Percentiles rank a stretch among this genome's conserved stretches.
Evolutionary conservation across 345 rosid species (phyloP).

Genomic region (Cardiospermum halicacabum): DNA sequence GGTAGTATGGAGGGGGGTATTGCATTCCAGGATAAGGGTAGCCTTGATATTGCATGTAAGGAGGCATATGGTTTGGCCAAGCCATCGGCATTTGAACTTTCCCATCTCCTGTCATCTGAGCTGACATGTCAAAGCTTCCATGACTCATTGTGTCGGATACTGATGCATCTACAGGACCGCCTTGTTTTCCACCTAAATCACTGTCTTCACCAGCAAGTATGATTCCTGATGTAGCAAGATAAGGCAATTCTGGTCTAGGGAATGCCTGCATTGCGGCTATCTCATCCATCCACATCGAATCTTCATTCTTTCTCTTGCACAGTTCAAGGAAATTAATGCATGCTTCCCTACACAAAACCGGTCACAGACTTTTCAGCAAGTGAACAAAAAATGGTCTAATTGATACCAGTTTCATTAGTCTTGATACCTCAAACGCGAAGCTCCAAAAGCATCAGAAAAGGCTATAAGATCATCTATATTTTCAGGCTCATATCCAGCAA

Average conservation of each 20-base stretch:
- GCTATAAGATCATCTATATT: slow-evolving; percentile 65
- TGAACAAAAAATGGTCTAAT: neutral
- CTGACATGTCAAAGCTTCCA: slow-evolving; percentile 48
- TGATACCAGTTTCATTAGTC: neutral
- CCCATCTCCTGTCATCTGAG: slow-evolving; percentile 28
- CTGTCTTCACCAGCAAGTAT: slow-evolving; percentile 71
- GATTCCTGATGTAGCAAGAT: slow-evolving; percentile 74
- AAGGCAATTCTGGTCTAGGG: slow-evolving; percentile 68
- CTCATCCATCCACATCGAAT: slow-evolving; percentile 90
- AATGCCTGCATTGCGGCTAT: slow-evolving; percentile 87
- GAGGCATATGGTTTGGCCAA: slow-evolving; percentile 80
- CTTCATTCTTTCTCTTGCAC: slow-evolving; percentile 96
- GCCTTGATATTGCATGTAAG: slow-evolving; percentile 68
- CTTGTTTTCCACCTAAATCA: slow-evolving; percentile 35
- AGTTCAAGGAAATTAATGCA: slow-evolving; percentile 79
- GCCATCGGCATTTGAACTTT: slow-evolving; percentile 52
- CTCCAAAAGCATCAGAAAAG: slow-evolving; percentile 91
- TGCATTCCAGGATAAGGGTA: slow-evolving; percentile 77
- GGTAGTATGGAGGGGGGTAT: slow-evolving; percentile 65
- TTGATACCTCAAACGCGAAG: slow-evolving; percentile 75
- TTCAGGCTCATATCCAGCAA: slow-evolving; percentile 79
- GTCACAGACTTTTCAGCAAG: neutral
- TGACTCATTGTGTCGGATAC: slow-evolving; percentile 34
- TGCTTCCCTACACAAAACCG: slow-evolving; percentile 63
- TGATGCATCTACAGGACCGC: slow-evolving; percentile 42